phyloP scores from a whole-genome alignment of 2,329 filamentous ascomycete species.

The Fusarium protoensiforme region DNA sequence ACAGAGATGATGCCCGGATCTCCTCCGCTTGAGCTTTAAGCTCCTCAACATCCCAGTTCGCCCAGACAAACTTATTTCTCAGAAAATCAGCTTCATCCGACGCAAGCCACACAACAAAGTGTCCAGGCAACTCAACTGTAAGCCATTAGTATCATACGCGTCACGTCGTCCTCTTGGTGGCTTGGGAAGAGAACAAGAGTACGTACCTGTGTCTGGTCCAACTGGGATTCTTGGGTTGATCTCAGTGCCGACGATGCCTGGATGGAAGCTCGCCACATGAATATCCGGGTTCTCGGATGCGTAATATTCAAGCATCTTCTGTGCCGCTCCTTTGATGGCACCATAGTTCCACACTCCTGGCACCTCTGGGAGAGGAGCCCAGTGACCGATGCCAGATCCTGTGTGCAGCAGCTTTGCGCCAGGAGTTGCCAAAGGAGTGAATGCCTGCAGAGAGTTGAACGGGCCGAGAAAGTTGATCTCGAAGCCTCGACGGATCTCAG shows the following conservation, averaged over 20 bases:
- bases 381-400: constrained; percentile 33
- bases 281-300: constrained; percentile 50
- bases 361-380: constrained; percentile 19
- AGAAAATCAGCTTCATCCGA: neutral
- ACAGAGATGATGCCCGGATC: neutral
- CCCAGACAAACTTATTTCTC: constrained; percentile 6
- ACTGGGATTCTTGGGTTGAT: constrained; percentile 31
- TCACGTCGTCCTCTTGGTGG: neutral
- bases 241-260: constrained; percentile 53
- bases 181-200: neutral
- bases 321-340: constrained; percentile 48
- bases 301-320: constrained; percentile 51
- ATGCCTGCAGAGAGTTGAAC: constrained; percentile 41
- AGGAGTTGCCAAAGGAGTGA: constrained; percentile 24
- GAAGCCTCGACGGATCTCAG: constrained; percentile 15
- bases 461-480: constrained; percentile 39
- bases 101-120: constrained; percentile 16
- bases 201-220: constrained; percentile 1
- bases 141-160: rapidly evolving
- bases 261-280: constrained; percentile 53
- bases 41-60: constrained; percentile 14
- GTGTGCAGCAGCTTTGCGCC: constrained; percentile 37
- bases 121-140: constrained; percentile 13
- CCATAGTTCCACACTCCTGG: constrained; percentile 45
- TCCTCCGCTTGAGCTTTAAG: neutral